Evolutionary conservation across 495 filamentous ascomycete genomes (phyloP), one percentile per base, ranked within the genome.

Genomic region (Hypoxylon perforatum): DNA sequence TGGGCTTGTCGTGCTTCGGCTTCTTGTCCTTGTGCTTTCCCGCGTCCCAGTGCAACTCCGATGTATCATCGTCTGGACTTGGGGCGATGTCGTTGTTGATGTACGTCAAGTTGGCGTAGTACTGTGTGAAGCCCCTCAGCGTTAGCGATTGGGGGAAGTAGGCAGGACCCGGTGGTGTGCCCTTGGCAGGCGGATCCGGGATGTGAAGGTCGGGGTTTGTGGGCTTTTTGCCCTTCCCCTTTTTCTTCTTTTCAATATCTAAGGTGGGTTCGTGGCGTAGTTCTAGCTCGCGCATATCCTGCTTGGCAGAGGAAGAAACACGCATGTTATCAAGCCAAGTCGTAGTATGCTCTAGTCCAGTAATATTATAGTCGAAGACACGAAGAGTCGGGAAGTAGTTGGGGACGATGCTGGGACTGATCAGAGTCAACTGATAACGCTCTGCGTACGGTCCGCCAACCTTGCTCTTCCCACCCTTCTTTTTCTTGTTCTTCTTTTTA

Each of bases 291-390:
- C 38, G 66, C 15, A 46, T 25, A 30, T 64, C 70, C 8, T 56
- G 25, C 1, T 41, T 48, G 19, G 53, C 41, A 10, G 49, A 23
- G 11, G 56, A 22, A 28, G 63, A 52, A 30, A 54, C 53, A 21
- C 54, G 56, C 3, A 55, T 10, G 7, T 56, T 61, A 39, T 83
- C 77, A 5, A 73, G 64, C 85, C 85, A 86, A 4, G 78, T 75
- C 1, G 74, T 62, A 2, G 73, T 59, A 25, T 85, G 65, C 49
- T 92, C 88, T 4, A 97, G 70, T 0, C 92, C 93, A 0, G 91
- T 91, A 57, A 91, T 91, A 69, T 99, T 98, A 82, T 99, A 99
- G 72, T 97, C 92, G 53, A 94, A 80, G 19, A 98, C 85, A 3
- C 95, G 84, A 33, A 98, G 73, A 3, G 91, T 92, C 1, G 95